Evolutionary conservation across 495 filamentous ascomycete genomes (phyloP).

Genomic region (Neurospora sp.): DNA sequence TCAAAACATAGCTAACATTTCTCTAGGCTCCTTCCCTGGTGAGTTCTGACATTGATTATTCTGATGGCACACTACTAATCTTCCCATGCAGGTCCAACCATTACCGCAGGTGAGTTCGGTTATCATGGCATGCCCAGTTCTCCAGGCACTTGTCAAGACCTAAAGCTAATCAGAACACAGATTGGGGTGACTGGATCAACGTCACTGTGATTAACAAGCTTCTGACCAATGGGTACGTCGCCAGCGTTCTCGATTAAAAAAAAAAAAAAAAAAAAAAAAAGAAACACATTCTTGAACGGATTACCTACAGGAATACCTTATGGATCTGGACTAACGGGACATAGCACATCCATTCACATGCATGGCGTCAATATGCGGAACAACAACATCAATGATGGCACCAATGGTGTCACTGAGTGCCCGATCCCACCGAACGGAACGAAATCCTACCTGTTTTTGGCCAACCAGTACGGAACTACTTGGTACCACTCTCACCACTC

Average conservation of each 20-base stretch:
- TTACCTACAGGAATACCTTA: not conserved
- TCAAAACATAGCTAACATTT: not conserved
- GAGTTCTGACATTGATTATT: not conserved
- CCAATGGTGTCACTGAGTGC: conserved; percentile 34
- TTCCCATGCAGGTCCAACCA: not conserved
- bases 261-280: not conserved
- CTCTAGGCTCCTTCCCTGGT: not conserved
- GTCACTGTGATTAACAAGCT: conserved; percentile 2
- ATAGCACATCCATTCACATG: conserved; percentile 19
- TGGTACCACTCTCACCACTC: conserved; percentile 48
- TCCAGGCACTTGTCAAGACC: not conserved
- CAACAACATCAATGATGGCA: conserved; percentile 27
- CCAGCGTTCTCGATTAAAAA: not conserved
- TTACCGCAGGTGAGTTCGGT: not conserved
- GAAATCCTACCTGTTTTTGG: conserved; percentile 35
- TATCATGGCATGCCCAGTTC: not conserved
- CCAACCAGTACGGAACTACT: conserved; percentile 41
- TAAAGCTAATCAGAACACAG: not conserved
- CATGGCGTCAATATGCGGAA: conserved; percentile 36
- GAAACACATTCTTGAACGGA: not conserved
- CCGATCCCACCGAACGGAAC: conserved; percentile 32
- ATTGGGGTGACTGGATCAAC: conserved; percentile 2
- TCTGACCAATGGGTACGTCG: not conserved
- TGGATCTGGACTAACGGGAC: not conserved
- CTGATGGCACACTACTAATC: not conserved